A percentile compares a stretch with the other conserved stretches of the same genome.
These are phyloP conservation scores for Trichosporon inkin DNA, from an alignment of 1,284 basidiomycete species.

Conservation along the genomic window DNA sequence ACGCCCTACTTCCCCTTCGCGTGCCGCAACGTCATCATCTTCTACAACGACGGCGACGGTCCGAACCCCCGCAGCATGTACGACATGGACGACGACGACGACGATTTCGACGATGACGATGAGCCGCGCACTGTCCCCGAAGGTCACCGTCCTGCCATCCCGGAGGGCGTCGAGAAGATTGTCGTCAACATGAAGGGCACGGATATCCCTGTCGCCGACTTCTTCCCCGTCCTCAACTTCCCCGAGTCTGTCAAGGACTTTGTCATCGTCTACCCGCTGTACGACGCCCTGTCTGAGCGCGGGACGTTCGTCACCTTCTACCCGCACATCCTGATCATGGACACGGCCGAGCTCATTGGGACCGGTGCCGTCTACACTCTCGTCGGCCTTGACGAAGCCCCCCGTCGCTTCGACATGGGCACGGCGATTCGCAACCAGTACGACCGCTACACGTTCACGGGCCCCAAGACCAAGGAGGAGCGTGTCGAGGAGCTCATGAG, in stretches of 20 bases:
- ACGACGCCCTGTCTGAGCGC: neutral
- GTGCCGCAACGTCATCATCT: neutral
- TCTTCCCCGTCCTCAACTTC: neutral
- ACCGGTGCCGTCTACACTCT: neutral
- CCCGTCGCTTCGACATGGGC: neutral
- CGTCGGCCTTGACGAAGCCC: neutral
- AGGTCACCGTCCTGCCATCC: neutral
- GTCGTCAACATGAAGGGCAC: slow-evolving; percentile 5
- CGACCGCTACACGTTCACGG: neutral
- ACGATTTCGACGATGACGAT: neutral
- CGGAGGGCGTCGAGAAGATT: neutral
- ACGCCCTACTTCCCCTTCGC: slow-evolving; percentile 1
- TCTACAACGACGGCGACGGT: neutral
- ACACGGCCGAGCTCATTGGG: slow-evolving; percentile 4
- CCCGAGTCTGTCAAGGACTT: neutral
- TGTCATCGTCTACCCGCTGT: neutral
- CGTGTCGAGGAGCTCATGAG: neutral
- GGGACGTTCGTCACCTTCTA: too few relatives aligned
- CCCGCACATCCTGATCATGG: neutral
- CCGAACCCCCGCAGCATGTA: neutral
- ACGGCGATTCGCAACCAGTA: too few relatives aligned
- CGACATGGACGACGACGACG: neutral
- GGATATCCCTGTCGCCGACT: slow-evolving; percentile 3
- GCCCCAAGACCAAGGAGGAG: neutral
- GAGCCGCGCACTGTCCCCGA: neutral